Base-by-base conservation (phyloP, 2,329 filamentous ascomycete species). In the Apiospora marii region DNA sequence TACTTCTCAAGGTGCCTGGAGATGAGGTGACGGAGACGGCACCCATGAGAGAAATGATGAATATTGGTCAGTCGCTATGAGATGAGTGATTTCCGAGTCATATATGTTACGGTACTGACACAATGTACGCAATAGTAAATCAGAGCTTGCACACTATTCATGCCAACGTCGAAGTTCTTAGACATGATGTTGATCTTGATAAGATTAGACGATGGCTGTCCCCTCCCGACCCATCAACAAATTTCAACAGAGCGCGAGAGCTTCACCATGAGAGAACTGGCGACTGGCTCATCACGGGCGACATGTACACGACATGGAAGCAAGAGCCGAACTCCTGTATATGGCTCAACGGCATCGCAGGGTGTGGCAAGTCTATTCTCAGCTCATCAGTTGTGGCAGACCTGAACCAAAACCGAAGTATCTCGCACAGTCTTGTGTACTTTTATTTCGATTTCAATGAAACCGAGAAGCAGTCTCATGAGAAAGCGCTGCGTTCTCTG, bases 341-440 rank as follows among this genome's bases (percentile, higher is more conserved):
- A 0, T 85, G 82, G 82, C 78, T 85, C 7, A 71, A 83, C 74
- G 82, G 83, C 1, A 83, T 83, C 30, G 78, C 81, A 24, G 83
- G 83, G 49, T 85, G 83, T 68, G 83, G 84, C 14, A 85, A 85
- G 73, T 84, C 82, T 0, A 76, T 85, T 70, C 77, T 85, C 0
- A 81, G 80, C 72, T 83, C 81, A 7, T 81, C 78, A 1, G 74
- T 85, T 37, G 76, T 84, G n/a, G 69, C 82, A 71, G 70, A 80
- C 69, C 69, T 80, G 12, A 68, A 75, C 37, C 19, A 71, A 43
- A 70, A 22, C n/a, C n/a, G 44, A 2, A 34, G 48, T 37, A 46
- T 34, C 16, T 49, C 41, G 34, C 58, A 37, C 30, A 68, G 58
- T 10, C 43, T 76, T 10, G 46, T 78, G 1, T 83, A 82, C 69